Conservation (phyloP, 495 filamentous ascomycete species). For the Aspergillus cavernicola region DNA sequence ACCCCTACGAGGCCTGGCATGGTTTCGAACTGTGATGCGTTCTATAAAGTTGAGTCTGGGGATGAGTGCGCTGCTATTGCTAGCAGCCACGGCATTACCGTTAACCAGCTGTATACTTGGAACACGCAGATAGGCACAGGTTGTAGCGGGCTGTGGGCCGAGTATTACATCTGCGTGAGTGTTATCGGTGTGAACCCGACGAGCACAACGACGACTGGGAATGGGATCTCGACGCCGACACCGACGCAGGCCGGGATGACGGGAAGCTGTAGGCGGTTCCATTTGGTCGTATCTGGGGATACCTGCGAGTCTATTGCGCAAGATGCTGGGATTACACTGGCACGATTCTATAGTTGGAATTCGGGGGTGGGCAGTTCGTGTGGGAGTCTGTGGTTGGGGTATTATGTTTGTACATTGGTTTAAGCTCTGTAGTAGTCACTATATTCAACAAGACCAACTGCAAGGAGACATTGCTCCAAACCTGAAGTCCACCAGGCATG, state of each 20-base stretch:
- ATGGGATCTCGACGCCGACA: neutral
- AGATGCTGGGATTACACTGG: neutral
- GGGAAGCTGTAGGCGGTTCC: neutral
- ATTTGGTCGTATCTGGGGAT: neutral
- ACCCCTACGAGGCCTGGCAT: slow-evolving; percentile 18
- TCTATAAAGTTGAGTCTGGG: slow-evolving; percentile 8
- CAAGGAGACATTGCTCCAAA: too few relatives aligned
- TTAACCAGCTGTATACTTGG: slow-evolving; percentile 13
- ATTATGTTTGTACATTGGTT: slow-evolving; percentile 3
- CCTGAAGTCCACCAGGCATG: too few relatives aligned
- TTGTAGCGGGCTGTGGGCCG: slow-evolving; percentile 8
- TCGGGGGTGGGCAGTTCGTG: neutral
- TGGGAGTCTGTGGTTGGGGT: neutral
- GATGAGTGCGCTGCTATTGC: slow-evolving; percentile 9
- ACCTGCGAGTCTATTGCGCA: neutral
- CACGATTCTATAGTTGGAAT: slow-evolving; percentile 3
- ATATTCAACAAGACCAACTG: too few relatives aligned
- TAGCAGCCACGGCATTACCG: neutral
- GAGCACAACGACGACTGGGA: neutral
- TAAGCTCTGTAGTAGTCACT: too few relatives aligned
- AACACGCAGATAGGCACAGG: slow-evolving; percentile 13
- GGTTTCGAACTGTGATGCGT: slow-evolving; percentile 14
- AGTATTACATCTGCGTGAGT: slow-evolving; percentile 22
- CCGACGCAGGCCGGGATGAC: neutral
- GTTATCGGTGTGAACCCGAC: neutral